Evolutionary conservation across 2,329 filamentous ascomycete species (phyloP).

Genomic region (Myriangium duriaei): DNA sequence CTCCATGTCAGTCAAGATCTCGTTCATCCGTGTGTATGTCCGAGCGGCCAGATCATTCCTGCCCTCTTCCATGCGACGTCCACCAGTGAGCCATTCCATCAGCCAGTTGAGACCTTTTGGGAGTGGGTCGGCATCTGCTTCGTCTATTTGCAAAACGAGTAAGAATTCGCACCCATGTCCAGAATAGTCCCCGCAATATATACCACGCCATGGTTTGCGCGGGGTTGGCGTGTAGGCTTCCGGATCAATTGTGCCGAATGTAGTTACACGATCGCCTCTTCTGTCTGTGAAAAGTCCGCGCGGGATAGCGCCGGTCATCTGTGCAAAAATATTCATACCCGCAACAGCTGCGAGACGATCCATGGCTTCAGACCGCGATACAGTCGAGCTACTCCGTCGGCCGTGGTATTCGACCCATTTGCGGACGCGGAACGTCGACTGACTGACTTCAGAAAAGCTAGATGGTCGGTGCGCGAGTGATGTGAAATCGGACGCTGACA

Average conservation of each 20-base stretch:
- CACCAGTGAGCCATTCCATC: conserved; percentile 19
- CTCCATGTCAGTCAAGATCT: conserved; percentile 6
- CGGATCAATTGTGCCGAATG: conserved; percentile 62
- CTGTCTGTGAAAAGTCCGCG: conserved; percentile 24
- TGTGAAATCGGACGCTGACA: conserved; percentile 32
- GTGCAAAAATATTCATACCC: conserved; percentile 9
- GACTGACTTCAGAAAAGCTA: conserved; percentile 47
- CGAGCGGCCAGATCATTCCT: conserved; percentile 8
- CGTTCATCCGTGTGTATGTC: conserved; percentile 7
- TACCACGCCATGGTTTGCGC: conserved; percentile 72
- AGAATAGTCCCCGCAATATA: conserved; percentile 87
- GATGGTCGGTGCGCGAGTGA: conserved; percentile 38
- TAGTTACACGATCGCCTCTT: conserved; percentile 42
- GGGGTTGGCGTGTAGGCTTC: conserved; percentile 66
- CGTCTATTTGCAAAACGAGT: conserved; percentile 62
- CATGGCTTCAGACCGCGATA: conserved; percentile 17
- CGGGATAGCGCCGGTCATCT: conserved; percentile 3
- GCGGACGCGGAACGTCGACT: conserved; percentile 59
- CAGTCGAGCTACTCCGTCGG: conserved; percentile 19
- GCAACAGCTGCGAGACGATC: conserved; percentile 14
- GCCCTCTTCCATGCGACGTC: conserved; percentile 13
- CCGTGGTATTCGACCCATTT: conserved; percentile 58
- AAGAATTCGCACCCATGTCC: conserved; percentile 84
- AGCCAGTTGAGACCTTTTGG: conserved; percentile 25
- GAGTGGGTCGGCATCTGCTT: conserved; percentile 25